Evolutionary conservation across 2,329 filamentous ascomycete genomes (phyloP).

Genomic region (Penicillium sp.): DNA sequence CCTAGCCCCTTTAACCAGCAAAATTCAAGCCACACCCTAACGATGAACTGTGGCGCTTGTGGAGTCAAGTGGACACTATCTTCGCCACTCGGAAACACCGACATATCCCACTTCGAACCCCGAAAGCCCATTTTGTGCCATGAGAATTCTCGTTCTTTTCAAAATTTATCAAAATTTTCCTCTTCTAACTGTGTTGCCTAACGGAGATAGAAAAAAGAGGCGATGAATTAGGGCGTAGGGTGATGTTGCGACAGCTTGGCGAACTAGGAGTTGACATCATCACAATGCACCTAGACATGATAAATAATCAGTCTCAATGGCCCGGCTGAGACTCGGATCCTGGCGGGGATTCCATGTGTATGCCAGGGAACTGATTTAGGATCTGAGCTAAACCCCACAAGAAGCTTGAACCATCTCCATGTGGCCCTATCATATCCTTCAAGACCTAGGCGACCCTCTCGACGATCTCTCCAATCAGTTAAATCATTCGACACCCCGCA

Average conservation of each 20-base stretch:
- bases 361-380: neutral
- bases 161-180: neutral
- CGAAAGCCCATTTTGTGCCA: neutral
- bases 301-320: constrained; percentile 18
- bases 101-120: neutral
- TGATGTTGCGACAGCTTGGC: neutral
- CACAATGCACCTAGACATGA: neutral
- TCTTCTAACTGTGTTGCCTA: neutral
- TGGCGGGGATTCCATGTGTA: constrained; percentile 10
- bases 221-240: neutral
- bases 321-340: neutral
- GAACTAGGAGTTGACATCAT: constrained; percentile 11
- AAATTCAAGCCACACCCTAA: constrained; percentile 21
- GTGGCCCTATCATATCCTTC: constrained; percentile 3
- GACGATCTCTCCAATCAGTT: constrained; percentile 22
- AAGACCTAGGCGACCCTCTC: constrained; percentile 12
- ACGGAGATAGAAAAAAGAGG: neutral
- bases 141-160: neutral
- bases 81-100: constrained; percentile 19
- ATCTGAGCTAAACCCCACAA: constrained; percentile 12
- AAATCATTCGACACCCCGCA: neutral
- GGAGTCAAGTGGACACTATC: constrained; percentile 5
- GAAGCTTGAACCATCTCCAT: constrained; percentile 10
- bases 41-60: constrained; percentile 21
- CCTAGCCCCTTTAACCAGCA: neutral